phyloP scores from a whole-genome alignment of 192 early-diverging fungal species.

The Pilobolus umbonatus region DNA sequence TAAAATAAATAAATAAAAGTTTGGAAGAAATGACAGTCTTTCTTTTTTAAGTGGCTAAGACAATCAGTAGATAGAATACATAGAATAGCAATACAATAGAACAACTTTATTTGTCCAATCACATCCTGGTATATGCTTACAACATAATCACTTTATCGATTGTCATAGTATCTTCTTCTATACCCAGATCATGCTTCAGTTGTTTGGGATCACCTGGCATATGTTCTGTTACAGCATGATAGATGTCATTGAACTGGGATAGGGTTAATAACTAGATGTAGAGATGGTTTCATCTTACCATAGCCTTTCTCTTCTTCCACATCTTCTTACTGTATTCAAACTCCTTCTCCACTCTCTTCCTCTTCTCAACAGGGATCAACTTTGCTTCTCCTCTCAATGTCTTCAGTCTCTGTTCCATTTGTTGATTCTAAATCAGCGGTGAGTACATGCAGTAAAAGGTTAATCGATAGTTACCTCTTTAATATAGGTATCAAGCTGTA shows the following conservation, averaged over 20 bases:
- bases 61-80: not conserved
- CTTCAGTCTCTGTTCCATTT: not conserved
- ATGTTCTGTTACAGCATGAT: not conserved
- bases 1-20: not conserved
- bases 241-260: constrained; percentile 1
- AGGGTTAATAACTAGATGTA: not conserved
- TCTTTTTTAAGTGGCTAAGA: not conserved
- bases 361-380: constrained; percentile 3
- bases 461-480: not conserved
- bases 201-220: not conserved
- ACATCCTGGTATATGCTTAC: no score
- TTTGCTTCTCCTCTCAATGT: not conserved
- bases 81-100: not conserved
- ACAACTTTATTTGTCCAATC: no score
- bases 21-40: not conserved
- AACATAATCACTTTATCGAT: no score
- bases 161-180: constrained; percentile 7
- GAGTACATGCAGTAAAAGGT: not conserved
- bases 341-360: not conserved
- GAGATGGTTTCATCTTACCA: not conserved
- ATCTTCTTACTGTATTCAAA: not conserved
- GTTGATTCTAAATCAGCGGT: not conserved
- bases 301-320: constrained; percentile 8
- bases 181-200: constrained; percentile 12
- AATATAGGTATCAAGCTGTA: not conserved